Percentiles rank a stretch among this genome's conserved stretches.
Conservation (phyloP, 164 flowering plant species). For the Umbilicus rupestris region DNA sequence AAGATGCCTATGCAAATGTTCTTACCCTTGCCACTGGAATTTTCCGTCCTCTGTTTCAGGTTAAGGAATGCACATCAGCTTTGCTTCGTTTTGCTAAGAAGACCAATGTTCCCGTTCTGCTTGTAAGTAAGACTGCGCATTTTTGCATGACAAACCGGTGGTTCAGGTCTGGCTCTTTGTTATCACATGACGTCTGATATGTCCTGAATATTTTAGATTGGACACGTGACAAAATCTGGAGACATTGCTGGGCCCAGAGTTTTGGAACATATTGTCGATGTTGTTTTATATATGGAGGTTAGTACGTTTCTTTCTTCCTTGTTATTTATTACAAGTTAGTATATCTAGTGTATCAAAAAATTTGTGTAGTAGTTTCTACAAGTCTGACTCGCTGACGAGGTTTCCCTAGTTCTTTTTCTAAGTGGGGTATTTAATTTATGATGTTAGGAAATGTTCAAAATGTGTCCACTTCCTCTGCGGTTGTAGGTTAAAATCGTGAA, state of each 20-base stretch:
- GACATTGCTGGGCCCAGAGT: constrained; percentile 97
- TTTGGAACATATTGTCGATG: constrained; percentile 96
- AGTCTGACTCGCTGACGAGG: neutral
- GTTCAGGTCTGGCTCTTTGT: neutral
- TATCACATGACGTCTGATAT: neutral
- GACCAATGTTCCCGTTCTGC: constrained; percentile 64
- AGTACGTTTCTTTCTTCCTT: constrained; percentile 25
- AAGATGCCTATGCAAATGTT: neutral
- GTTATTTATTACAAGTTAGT: neutral
- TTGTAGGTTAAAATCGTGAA: neutral
- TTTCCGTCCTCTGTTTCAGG: constrained; percentile 26
- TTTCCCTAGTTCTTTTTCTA: neutral
- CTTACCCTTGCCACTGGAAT: neutral
- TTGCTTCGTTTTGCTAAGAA: constrained; percentile 79
- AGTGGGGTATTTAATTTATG: neutral
- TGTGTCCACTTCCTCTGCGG: neutral
- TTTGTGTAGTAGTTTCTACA: neutral
- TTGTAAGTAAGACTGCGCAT: constrained; percentile 38
- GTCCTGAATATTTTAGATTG: constrained; percentile 42
- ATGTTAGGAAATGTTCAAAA: no score
- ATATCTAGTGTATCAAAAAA: neutral
- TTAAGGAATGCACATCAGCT: constrained; percentile 85
- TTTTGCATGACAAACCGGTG: neutral
- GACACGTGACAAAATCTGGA: constrained; percentile 91
- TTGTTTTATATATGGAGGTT: constrained; percentile 90